A percentile compares a stretch with the other conserved stretches of the same genome.
Conservation (phyloP, 2,329 filamentous ascomycete genomes). For the Phaeomoniella chlamydospora region DNA sequence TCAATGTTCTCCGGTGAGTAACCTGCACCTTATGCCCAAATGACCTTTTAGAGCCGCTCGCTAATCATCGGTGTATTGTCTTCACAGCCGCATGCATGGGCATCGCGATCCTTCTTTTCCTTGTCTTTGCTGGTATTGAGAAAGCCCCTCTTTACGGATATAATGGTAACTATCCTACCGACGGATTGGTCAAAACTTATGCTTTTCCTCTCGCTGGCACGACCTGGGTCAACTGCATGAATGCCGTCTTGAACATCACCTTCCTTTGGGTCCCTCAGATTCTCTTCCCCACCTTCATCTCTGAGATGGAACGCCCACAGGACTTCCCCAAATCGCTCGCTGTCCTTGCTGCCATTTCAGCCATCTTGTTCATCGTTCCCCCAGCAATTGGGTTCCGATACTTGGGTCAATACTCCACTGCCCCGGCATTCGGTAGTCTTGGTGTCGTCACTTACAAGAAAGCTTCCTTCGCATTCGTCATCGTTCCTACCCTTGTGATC, state of each 20-base stretch:
- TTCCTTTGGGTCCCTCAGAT: constrained; percentile 38
- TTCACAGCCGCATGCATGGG: constrained; percentile 28
- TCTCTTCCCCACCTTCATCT: constrained; percentile 36
- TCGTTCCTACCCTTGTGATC: constrained; percentile 34
- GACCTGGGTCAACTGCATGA: constrained; percentile 32
- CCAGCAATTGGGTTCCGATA: constrained; percentile 34
- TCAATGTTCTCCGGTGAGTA: constrained; percentile 28
- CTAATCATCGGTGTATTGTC: constrained; percentile 2
- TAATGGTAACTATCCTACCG: constrained; percentile 28
- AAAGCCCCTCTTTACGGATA: constrained; percentile 29
- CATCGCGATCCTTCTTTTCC: constrained; percentile 33
- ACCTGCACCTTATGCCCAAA: neutral
- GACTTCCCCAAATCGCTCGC: constrained; percentile 37
- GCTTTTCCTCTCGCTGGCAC: constrained; percentile 32
- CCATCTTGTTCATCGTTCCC: constrained; percentile 34
- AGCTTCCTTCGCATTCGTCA: constrained; percentile 34
- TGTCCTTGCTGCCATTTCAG: constrained; percentile 28
- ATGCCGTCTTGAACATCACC: constrained; percentile 34
- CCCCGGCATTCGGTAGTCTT: constrained; percentile 33
- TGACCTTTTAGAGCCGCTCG: too few relatives aligned
- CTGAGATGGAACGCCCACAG: constrained; percentile 34
- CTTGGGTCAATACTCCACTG: constrained; percentile 34
- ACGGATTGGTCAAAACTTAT: constrained; percentile 29
- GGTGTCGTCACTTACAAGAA: constrained; percentile 31
- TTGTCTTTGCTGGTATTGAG: constrained; percentile 34